A percentile compares a stretch with the other conserved stretches of the same genome.
Evolutionary conservation across 1,284 basidiomycete species (phyloP).

Genomic region (Tilletia horrida): DNA sequence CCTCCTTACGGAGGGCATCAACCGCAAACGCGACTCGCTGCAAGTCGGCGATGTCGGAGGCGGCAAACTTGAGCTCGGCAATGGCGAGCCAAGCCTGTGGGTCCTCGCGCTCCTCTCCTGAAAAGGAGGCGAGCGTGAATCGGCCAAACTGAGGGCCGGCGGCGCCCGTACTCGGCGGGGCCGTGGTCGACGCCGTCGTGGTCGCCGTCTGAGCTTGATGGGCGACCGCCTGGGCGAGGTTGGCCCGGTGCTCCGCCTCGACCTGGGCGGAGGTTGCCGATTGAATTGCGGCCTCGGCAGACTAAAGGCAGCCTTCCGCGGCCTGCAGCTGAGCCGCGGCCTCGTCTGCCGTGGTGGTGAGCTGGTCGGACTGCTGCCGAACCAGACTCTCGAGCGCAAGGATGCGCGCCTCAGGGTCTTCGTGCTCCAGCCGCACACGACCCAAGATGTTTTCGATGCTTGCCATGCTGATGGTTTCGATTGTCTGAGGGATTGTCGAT

Average conservation of each 20-base stretch:
- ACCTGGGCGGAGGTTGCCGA: neutral
- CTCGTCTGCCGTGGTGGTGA: too few relatives aligned
- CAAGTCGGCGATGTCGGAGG: too few relatives aligned
- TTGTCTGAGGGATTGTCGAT: neutral
- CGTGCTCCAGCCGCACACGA: neutral
- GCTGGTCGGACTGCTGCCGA: neutral
- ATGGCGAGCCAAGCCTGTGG: neutral
- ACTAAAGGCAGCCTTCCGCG: too few relatives aligned
- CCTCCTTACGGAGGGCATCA: too few relatives aligned
- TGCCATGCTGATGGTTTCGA: neutral
- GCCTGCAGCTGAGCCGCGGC: too few relatives aligned
- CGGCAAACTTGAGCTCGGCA: neutral
- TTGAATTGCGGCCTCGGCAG: neutral
- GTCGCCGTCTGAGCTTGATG: neutral
- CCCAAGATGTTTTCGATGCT: neutral
- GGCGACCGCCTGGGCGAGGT: neutral
- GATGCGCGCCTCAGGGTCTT: neutral
- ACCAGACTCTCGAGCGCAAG: neutral
- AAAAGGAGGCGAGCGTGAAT: neutral
- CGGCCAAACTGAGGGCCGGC: neutral
- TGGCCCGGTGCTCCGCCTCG: neutral
- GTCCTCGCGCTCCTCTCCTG: neutral
- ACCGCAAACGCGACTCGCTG: too few relatives aligned
- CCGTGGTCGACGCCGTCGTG: neutral
- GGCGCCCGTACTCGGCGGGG: neutral